These are phyloP conservation scores for Radiomyces spectabilis DNA, from an alignment of 192 early-diverging fungal genomes.

Conservation along the genomic window DNA sequence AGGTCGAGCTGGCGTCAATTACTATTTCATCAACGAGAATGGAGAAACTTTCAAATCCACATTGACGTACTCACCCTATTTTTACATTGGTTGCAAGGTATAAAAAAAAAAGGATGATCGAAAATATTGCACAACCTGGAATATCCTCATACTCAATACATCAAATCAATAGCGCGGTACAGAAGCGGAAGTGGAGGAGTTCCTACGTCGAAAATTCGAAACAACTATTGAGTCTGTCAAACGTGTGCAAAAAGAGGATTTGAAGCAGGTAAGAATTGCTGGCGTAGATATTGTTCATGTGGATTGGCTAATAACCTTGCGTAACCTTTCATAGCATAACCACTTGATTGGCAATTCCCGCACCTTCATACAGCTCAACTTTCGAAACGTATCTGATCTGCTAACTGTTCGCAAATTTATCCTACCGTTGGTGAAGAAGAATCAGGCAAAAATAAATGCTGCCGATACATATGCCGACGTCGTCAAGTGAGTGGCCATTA, in stretches of 20 bases:
- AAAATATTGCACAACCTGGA: not conserved
- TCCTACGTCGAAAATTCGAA: constrained; percentile 64
- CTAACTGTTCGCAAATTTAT: constrained; percentile 64
- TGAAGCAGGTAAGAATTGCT: constrained; percentile 67
- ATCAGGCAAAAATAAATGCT: constrained; percentile 52
- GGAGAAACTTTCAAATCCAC: constrained; percentile 87
- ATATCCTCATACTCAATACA: not conserved
- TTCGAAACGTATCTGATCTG: constrained; percentile 81
- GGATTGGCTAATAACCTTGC: too few relatives aligned
- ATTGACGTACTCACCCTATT: constrained; percentile 81
- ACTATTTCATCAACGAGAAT: constrained; percentile 89
- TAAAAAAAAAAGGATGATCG: not conserved
- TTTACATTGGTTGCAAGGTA: constrained; percentile 81
- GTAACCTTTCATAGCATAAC: constrained; percentile 55
- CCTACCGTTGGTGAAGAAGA: constrained; percentile 61
- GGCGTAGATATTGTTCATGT: not conserved
- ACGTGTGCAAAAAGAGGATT: constrained; percentile 72
- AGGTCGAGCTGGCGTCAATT: constrained; percentile 74
- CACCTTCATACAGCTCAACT: constrained; percentile 68
- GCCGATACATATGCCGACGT: constrained; percentile 67
- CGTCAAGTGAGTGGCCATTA: constrained; percentile 33
- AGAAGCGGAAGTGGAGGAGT: constrained; percentile 83
- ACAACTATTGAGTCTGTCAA: constrained; percentile 54
- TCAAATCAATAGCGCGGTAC: constrained; percentile 42
- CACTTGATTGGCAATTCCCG: constrained; percentile 75